Base-by-base conservation (phyloP, 73 alveolate genomes). In the Symbiodinium pilosum region DNA sequence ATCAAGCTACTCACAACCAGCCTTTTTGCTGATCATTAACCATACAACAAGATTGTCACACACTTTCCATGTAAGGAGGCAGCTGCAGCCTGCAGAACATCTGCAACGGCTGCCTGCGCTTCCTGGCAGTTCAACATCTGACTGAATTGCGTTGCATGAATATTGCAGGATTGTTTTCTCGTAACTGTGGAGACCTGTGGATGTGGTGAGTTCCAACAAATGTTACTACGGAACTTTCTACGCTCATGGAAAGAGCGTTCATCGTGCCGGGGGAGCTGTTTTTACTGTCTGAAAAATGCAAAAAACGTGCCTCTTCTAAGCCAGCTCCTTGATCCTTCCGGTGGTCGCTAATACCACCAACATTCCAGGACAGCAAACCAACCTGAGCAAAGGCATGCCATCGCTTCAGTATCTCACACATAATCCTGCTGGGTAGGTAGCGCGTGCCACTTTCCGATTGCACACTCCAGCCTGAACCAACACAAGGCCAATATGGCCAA, bases 261-360 rank as follows among this genome's bases (percentile, higher is more conserved):
- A n/a, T n/a, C n/a, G n/a, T n/a, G n/a, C n/a, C n/a, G n/a, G n/a
- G n/a, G n/a, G n/a, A n/a, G n/a, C n/a, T n/a, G n/a, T n/a, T n/a
- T n/a, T n/a, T n/a, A n/a, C n/a, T n/a, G n/a, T n/a, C n/a, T n/a
- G n/a, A n/a, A n/a, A n/a, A n/a, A n/a, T n/a, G n/a, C n/a, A n/a
- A n/a, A n/a, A n/a, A n/a, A n/a, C 20, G 77, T 24, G 84, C 93
- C 93, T 86, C 94, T 54, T 87, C 94, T 68, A 87, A 38, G 54
- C 94, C 94, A 12, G 94, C 94, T 32, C 94, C 94, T 40, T 87
- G 94, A 21, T 87, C 94, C 30, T 87, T 87, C 12, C 94, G 84
- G 71, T 87, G 94, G 94, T 87, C 94, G 84, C 94, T 87, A 59
- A 87, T 87, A 84, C 94, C 94, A 21, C 94, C 94, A 73, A 87